A percentile compares a stretch with the other conserved stretches of the same genome.
Conservation (phyloP, 2,329 filamentous ascomycete genomes). For the Alternaria postmessia region DNA sequence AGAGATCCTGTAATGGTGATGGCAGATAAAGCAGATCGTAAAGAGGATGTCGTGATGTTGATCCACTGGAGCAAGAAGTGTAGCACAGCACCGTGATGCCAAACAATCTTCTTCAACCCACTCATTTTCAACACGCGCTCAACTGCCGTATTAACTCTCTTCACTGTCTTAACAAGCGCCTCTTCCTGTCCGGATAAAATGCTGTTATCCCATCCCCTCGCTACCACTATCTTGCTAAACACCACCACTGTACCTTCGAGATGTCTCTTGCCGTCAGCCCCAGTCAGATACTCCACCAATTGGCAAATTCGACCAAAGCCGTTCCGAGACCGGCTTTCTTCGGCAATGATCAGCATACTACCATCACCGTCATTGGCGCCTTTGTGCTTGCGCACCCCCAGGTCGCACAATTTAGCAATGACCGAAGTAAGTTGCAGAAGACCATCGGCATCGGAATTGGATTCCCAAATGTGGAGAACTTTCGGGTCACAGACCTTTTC, state of each 20-base stretch:
- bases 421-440: constrained; percentile 43
- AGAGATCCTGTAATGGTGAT: constrained; percentile 39
- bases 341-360: constrained; percentile 42
- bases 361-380: constrained; percentile 23
- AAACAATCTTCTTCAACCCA: constrained; percentile 35
- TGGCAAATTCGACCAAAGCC: constrained; percentile 39
- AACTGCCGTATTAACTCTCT: constrained; percentile 36
- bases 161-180: constrained; percentile 24
- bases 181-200: constrained; percentile 17
- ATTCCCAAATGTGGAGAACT: constrained; percentile 46
- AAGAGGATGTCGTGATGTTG: constrained; percentile 31
- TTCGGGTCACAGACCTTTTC: constrained; percentile 32
- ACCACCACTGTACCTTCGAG: constrained; percentile 34
- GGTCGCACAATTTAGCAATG: constrained; percentile 40
- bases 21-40: constrained; percentile 32
- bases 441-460: constrained; percentile 41
- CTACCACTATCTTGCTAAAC: constrained; percentile 41
- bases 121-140: constrained; percentile 29
- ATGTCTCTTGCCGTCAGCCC: constrained; percentile 29
- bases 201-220: constrained; percentile 38
- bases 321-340: constrained; percentile 24
- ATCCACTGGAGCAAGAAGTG: constrained; percentile 41
- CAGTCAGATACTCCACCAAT: constrained; percentile 38
- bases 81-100: constrained; percentile 46
- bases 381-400: constrained; percentile 26